Base-by-base conservation (phyloP, 2,329 filamentous ascomycete species). In the Fusarium sp. region DNA sequence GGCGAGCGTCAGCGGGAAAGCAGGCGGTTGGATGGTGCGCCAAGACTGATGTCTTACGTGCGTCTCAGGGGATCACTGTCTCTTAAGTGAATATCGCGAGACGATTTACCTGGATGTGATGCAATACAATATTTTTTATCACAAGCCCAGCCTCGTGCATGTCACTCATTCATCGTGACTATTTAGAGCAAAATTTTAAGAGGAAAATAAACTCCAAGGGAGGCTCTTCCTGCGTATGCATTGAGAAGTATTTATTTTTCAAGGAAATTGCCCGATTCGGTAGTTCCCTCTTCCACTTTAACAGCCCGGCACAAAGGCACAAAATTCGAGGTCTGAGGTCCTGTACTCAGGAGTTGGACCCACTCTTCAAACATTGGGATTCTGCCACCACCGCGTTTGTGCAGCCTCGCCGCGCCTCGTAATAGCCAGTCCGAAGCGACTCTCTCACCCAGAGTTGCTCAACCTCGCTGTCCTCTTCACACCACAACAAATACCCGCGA, bases 381-480 rank as follows among this genome's bases (percentile, higher is more conserved):
- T 63, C 65, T 53, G 54, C 61, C 68, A 71, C 68, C 51, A 69
- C 57, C 65, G 56, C 68, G 68, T 71, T 71, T 61, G 58, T 71
- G 68, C 68, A 71, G 68, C 68, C 68, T 71, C 59, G 62, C 59
- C 65, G 65, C 59, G 68, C 68, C 68, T 71, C 40, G 59, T 50
- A 58, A 42, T 34, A 58, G 42, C 62, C 61, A 64, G 61, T 44
- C 64, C 59, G 55, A 69, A 69, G 38, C 40, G 34, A 46, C 58
- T 40, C 44, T 49, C 34, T 68, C 23, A 23, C 42, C 38, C 38
- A 56, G 46, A 60, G 50, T 64, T 53, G 23, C 56, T 55, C 38
- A 33, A 66, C 33, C 14, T 51, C 33, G 33, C 31, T 62, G 49
- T 33, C 49, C 29, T 60, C 50, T 67, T 59, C 58, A 64, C 58